These are phyloP conservation scores for Psilocybe cyanescens DNA, from an alignment of 768 basidiomycete genomes.

Conservation along the genomic window DNA sequence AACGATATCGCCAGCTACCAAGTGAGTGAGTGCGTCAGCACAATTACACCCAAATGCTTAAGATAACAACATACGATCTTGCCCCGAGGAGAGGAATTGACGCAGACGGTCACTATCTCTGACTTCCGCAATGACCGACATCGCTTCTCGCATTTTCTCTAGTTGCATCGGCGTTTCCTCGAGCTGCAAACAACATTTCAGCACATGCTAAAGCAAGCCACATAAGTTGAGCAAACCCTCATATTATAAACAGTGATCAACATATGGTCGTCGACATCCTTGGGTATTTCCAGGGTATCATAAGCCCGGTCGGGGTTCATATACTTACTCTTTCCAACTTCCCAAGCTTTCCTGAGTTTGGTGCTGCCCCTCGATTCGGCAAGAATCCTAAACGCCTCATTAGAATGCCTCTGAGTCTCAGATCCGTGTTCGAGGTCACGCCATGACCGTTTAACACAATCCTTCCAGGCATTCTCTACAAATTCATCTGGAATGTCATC, in stretches of 20 bases:
- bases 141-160: conserved; percentile 74
- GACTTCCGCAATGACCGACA: conserved; percentile 74
- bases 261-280: conserved; percentile 79
- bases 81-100: conserved; percentile 65
- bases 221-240: conserved; percentile 52
- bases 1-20: conserved; percentile 66
- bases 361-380: conserved; percentile 65
- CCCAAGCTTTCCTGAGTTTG: conserved; percentile 53
- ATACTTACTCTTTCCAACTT: conserved; percentile 51
- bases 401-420: conserved; percentile 54
- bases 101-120: conserved; percentile 74
- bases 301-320: conserved; percentile 80
- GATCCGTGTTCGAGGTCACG: conserved; percentile 54
- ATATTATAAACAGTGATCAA: conserved; percentile 72
- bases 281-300: conserved; percentile 67
- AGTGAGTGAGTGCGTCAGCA: not conserved
- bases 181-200: conserved; percentile 43
- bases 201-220: not conserved
- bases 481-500: conserved; percentile 69
- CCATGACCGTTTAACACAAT: conserved; percentile 55
- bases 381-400: conserved; percentile 70
- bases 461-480: conserved; percentile 72
- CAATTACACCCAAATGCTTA: not conserved
- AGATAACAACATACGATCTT: conserved; percentile 67
- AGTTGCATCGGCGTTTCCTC: conserved; percentile 71